Evolutionary conservation across 2,329 filamentous ascomycete genomes (phyloP), one percentile per base, ranked within the genome.

Genomic region (Orbilia ellipsospora): DNA sequence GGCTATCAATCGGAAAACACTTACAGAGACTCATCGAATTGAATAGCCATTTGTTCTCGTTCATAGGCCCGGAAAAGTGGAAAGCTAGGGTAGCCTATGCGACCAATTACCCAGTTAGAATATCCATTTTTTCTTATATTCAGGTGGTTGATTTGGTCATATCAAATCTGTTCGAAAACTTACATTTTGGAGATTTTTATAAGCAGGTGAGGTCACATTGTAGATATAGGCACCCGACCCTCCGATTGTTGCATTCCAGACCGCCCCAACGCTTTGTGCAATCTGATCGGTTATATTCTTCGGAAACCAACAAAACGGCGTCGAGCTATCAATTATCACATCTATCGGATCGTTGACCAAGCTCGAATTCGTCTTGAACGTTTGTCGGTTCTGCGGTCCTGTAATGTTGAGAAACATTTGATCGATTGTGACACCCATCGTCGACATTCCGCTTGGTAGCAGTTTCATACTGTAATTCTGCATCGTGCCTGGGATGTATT

Each of bases 241-340:
- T 50, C 72, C 72, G 20, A 75, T 54, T 2, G 64, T 65, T 15
- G 28, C 64, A 51, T 75, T 69, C 72, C 72, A 75, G 1, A 75
- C 64, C 7, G 72, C 72, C 2, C 72, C 72, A 23, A 75, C 72
- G 18, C 72, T 75, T 45, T 65, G 72, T 4, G 72, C 72, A 16
- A 75, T 75, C 23, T 6, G 28, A 31, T 75, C 72, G 2, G 72
- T 69, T 10, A 75, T 64, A 2, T 26, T 16, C 10, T 59, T 45
- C 1, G 72, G 72, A n/a, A 75, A 16, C 72, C 72, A 75, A 36
- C 59, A 69, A 31, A 50, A 75, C 15, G 72, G 72, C 2, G 72
- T 75, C 7, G 72, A 69, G 12, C 72, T 75, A 51, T 75, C 72
- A 10, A 75, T 69, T 2, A 40, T 65, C 12, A 75, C 64, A 40